Evolutionary conservation across 345 rosid species (phyloP).

Genomic region (Pugionium dolabratum): DNA sequence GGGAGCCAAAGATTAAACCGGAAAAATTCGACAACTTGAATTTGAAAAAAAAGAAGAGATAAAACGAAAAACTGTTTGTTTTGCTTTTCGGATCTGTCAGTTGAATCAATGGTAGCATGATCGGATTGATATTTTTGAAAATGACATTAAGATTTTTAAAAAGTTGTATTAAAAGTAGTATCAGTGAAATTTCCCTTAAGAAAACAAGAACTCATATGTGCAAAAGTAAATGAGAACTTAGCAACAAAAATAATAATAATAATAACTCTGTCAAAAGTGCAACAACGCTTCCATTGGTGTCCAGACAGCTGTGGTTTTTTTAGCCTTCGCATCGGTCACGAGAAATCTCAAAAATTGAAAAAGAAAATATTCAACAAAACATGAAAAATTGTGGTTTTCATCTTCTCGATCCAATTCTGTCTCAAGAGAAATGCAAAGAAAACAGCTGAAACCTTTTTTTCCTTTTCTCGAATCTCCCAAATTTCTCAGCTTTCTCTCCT

Average conservation of each 20-base stretch:
- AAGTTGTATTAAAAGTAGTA: too few species aligned
- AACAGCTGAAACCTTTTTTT: neutral
- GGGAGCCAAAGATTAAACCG: too few species aligned
- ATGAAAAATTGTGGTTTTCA: constrained; percentile 25
- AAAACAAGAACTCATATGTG: too few species aligned
- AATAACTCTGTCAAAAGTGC: neutral
- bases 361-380: neutral
- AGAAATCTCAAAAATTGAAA: neutral
- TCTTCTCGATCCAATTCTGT: constrained; percentile 24
- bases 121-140: too few species aligned
- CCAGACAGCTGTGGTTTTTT: constrained; percentile 13
- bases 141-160: too few species aligned
- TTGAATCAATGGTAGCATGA: too few species aligned
- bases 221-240: too few species aligned
- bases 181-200: too few species aligned
- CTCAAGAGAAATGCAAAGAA: neutral
- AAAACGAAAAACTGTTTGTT: too few species aligned
- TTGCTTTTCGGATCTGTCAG: too few species aligned
- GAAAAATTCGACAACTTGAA: too few species aligned
- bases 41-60: too few species aligned
- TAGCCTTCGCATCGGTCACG: constrained; percentile 17
- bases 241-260: neutral
- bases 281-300: constrained; percentile 18
- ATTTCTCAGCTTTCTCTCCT: neutral
- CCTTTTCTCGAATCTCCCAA: neutral